These are phyloP conservation scores for Pyrus betulifolia DNA, from an alignment of 306 rosid genomes.

Conservation along the genomic window DNA sequence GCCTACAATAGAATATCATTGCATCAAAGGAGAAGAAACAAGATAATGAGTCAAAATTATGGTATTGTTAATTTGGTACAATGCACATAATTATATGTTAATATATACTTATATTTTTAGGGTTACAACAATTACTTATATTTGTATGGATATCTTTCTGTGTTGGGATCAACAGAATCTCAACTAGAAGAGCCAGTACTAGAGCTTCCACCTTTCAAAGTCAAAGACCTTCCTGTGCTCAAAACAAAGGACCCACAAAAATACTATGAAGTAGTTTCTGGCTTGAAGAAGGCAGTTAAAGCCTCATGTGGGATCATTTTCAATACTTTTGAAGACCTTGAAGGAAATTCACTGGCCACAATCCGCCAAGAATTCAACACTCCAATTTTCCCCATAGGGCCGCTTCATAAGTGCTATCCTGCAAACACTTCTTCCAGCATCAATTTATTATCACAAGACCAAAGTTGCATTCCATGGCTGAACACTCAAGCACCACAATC, in stretches of 20 bases:
- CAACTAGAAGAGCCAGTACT: slow-evolving; percentile 30
- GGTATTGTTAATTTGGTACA: not conserved
- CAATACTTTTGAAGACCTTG: slow-evolving; percentile 45
- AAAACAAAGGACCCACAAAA: slow-evolving; percentile 11
- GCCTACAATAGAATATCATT: too few species aligned
- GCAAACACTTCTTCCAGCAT: slow-evolving; percentile 2
- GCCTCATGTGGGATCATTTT: slow-evolving; percentile 43
- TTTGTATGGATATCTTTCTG: not conserved
- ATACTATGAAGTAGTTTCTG: slow-evolving; percentile 5
- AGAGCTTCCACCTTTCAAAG: slow-evolving; percentile 4
- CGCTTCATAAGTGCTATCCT: slow-evolving; percentile 42
- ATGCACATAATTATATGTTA: not conserved
- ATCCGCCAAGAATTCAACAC: slow-evolving; percentile 14
- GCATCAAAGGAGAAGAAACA: too few species aligned
- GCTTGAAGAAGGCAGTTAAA: slow-evolving; percentile 15
- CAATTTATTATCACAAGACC: slow-evolving; percentile 35
- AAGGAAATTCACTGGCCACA: slow-evolving; percentile 24
- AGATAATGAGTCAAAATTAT: not conserved
- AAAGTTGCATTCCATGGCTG: slow-evolving; percentile 48
- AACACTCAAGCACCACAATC: slow-evolving; percentile 22
- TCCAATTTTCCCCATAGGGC: slow-evolving; percentile 52
- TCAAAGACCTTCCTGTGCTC: slow-evolving; percentile 34
- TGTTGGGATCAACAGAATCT: slow-evolving; percentile 5
- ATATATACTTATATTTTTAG: too few species aligned
- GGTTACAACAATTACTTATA: not conserved